Conservation (phyloP, 2,329 filamentous ascomycete species). For the Pyrenochaeta sp. region DNA sequence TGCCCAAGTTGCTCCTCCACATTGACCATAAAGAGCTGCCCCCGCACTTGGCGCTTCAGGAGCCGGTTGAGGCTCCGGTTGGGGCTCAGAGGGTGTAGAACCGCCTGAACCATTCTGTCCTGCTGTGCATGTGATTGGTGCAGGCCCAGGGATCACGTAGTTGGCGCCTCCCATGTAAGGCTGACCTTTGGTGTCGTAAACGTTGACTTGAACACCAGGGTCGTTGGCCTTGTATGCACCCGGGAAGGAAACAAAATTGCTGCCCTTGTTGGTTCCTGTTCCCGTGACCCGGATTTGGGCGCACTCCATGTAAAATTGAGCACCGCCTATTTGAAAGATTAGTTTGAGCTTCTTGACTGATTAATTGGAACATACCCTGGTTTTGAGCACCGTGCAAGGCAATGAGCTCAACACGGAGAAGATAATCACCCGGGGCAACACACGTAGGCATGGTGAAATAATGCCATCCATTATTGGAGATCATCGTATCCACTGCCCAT, state of each 20-base stretch:
- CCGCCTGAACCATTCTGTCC: background rate
- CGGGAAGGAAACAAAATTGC: slow-evolving; percentile 29
- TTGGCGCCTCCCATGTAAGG: slow-evolving; percentile 26
- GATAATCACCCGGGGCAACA: slow-evolving; percentile 45
- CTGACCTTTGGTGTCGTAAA: slow-evolving; percentile 20
- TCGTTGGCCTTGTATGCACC: slow-evolving; percentile 33
- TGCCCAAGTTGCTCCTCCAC: slow-evolving; percentile 21
- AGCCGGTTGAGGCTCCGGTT: background rate
- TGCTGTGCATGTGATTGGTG: slow-evolving; percentile 52
- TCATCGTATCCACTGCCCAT: slow-evolving; percentile 58
- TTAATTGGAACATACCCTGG: slow-evolving; percentile 1
- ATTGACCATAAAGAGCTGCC: slow-evolving; percentile 25
- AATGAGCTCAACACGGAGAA: slow-evolving; percentile 51
- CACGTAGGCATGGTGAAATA: slow-evolving; percentile 42
- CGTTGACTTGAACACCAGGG: slow-evolving; percentile 25
- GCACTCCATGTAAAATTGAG: slow-evolving; percentile 32
- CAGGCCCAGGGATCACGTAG: slow-evolving; percentile 58
- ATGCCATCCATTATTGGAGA: slow-evolving; percentile 54
- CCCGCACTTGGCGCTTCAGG: slow-evolving; percentile 1
- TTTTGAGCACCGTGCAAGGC: slow-evolving; percentile 47
- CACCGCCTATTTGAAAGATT: slow-evolving; percentile 3
- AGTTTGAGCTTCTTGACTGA: background rate
- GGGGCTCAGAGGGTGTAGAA: background rate
- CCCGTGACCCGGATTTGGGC: slow-evolving; percentile 33
- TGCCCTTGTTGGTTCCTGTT: slow-evolving; percentile 20